A percentile compares a stretch with the other conserved stretches of the same genome.
Evolutionary conservation across 495 filamentous ascomycete species (phyloP).

Genomic region (Aspergillus hancockii): DNA sequence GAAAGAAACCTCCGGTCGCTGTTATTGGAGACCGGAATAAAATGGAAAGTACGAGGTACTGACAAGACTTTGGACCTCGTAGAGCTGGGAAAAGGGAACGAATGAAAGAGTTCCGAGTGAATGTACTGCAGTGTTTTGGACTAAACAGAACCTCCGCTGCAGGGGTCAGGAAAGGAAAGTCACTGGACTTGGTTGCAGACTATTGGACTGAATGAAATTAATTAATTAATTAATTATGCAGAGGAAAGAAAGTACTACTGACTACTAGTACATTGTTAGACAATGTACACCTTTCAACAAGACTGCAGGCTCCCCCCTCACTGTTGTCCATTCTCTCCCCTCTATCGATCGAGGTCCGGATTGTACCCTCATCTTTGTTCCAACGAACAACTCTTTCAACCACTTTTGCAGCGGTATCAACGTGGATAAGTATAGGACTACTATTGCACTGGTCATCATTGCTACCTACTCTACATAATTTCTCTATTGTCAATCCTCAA

Average conservation of each 20-base stretch:
- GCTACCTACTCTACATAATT: neutral
- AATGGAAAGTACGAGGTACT: neutral
- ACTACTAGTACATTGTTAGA: no score
- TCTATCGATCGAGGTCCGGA: no score
- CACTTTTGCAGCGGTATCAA: neutral
- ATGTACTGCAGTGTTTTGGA: neutral
- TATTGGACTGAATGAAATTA: neutral
- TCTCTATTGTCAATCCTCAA: neutral
- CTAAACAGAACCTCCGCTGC: neutral
- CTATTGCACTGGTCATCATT: neutral
- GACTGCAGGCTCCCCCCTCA: no score
- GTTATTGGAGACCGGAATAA: no score
- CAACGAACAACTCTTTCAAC: neutral
- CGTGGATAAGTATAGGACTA: neutral
- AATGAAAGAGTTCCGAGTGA: neutral
- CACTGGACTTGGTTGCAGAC: neutral
- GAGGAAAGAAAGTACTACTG: no score
- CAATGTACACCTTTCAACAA: no score
- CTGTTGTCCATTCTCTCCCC: neutral
- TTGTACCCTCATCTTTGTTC: neutral
- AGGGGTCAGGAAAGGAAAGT: neutral
- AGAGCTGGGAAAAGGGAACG: neutral
- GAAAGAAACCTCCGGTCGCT: neutral
- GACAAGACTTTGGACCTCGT: neutral
- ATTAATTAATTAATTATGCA: neutral